phyloP scores from a whole-genome alignment of 179 eudicot species.

The Carnegiea gigantea region DNA sequence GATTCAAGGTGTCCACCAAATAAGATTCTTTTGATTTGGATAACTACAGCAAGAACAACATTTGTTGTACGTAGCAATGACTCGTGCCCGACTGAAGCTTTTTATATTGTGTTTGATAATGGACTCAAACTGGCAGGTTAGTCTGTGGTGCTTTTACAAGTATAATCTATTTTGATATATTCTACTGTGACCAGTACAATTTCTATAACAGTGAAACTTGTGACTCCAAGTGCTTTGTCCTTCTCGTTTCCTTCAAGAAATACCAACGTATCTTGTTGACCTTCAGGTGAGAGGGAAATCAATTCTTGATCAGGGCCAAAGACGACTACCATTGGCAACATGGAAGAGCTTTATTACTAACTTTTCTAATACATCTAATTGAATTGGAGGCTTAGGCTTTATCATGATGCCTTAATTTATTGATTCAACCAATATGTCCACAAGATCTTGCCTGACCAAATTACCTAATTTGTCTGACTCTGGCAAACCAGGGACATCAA shows the following conservation, averaged over 20 bases:
- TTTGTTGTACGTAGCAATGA: conserved; percentile 87
- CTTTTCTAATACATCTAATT: not conserved
- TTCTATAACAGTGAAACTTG: not conserved
- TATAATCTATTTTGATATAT: conserved; percentile 7
- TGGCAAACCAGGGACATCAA: not conserved
- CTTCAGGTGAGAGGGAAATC: conserved; percentile 46
- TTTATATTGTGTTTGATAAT: conserved; percentile 63
- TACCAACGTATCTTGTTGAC: conserved; percentile 68
- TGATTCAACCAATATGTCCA: not conserved
- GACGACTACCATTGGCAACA: not conserved
- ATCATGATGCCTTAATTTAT: not conserved
- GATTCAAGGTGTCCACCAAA: not conserved
- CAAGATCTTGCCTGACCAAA: not conserved
- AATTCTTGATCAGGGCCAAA: not conserved
- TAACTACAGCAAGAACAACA: conserved; percentile 77
- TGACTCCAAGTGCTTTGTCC: conserved; percentile 78
- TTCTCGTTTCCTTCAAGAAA: conserved; percentile 85
- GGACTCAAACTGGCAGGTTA: conserved; percentile 97
- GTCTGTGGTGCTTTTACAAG: conserved; percentile 5
- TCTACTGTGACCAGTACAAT: not conserved
- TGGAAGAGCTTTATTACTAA: not conserved
- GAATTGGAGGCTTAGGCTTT: not conserved
- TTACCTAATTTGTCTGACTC: not conserved
- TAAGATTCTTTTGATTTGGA: conserved; percentile 15
- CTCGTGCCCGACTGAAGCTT: conserved; percentile 90